These are phyloP conservation scores for Suillus lakei DNA, from an alignment of 768 basidiomycete species.

Conservation along the genomic window DNA sequence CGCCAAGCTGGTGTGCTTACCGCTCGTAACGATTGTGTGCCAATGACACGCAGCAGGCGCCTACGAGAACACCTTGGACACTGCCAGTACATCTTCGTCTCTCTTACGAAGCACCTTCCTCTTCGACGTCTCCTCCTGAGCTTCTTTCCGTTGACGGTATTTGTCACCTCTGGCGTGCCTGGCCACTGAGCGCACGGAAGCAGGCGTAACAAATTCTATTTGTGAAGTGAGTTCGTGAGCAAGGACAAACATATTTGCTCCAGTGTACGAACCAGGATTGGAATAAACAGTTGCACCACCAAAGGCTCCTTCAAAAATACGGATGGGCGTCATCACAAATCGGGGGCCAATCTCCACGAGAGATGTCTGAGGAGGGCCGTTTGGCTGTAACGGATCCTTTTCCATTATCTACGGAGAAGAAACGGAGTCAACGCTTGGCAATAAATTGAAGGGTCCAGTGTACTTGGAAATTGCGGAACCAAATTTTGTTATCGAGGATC, in stretches of 20 bases:
- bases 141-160: slow-evolving; percentile 83
- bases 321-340: slow-evolving; percentile 95
- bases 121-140: slow-evolving; percentile 64
- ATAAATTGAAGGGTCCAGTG: slow-evolving; percentile 19
- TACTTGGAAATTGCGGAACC: slow-evolving; percentile 99
- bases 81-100: slow-evolving; percentile 80
- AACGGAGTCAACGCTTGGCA: neutral
- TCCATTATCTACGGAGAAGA: slow-evolving; percentile 73
- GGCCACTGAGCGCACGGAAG: slow-evolving; percentile 71
- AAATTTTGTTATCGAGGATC: slow-evolving; percentile 92
- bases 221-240: slow-evolving; percentile 7
- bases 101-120: slow-evolving; percentile 68
- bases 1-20: slow-evolving; percentile 7
- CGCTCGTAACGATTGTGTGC: neutral
- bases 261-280: slow-evolving; percentile 74
- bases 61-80: slow-evolving; percentile 89
- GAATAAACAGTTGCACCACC: slow-evolving; percentile 93
- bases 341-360: slow-evolving; percentile 97
- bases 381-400: slow-evolving; percentile 89
- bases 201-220: slow-evolving; percentile 90
- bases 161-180: slow-evolving; percentile 78
- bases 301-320: slow-evolving; percentile 98
- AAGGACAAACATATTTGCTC: slow-evolving; percentile 4
- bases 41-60: neutral
- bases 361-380: slow-evolving; percentile 83